Percentiles rank a stretch among this genome's conserved stretches.
Evolutionary conservation across 768 basidiomycete species (phyloP).

Genomic region (Pisolithus orientalis): DNA sequence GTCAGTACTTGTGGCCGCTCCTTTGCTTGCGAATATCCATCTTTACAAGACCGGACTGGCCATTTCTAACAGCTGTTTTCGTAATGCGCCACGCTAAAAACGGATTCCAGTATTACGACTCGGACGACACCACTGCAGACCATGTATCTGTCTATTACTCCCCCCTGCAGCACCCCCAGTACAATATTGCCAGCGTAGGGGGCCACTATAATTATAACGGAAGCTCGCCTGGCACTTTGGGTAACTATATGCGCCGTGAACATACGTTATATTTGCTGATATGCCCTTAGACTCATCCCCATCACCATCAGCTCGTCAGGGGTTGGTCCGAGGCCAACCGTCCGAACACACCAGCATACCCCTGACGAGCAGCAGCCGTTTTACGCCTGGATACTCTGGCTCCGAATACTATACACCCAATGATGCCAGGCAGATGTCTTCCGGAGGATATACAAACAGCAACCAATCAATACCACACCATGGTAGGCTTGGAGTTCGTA

Average conservation of each 20-base stretch:
- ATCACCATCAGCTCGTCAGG: slow-evolving; percentile 27
- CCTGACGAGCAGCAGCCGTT: background rate
- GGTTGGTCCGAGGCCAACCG: background rate
- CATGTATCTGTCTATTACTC: background rate
- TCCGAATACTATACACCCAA: background rate
- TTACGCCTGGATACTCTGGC: background rate
- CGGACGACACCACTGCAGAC: background rate
- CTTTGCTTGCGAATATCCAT: too few relatives aligned
- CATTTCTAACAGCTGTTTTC: background rate
- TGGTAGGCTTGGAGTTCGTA: background rate
- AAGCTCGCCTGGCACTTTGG: slow-evolving; percentile 6
- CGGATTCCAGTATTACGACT: background rate
- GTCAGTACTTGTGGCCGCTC: too few relatives aligned
- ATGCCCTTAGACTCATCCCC: slow-evolving; percentile 30
- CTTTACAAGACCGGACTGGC: too few relatives aligned
- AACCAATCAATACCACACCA: background rate
- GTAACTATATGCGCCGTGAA: slow-evolving; percentile 23
- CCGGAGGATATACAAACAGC: background rate
- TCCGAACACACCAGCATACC: slow-evolving; percentile 2
- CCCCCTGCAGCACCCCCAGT: slow-evolving; percentile 1
- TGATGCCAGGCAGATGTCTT: background rate
- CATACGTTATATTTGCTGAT: slow-evolving; percentile 5
- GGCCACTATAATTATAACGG: background rate
- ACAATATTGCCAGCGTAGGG: background rate
- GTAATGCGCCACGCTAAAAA: background rate